A percentile compares a stretch with the other conserved stretches of the same genome.
Evolutionary conservation across 495 filamentous ascomycete species (phyloP).

Genomic region (Clohesyomyces aquaticus): DNA sequence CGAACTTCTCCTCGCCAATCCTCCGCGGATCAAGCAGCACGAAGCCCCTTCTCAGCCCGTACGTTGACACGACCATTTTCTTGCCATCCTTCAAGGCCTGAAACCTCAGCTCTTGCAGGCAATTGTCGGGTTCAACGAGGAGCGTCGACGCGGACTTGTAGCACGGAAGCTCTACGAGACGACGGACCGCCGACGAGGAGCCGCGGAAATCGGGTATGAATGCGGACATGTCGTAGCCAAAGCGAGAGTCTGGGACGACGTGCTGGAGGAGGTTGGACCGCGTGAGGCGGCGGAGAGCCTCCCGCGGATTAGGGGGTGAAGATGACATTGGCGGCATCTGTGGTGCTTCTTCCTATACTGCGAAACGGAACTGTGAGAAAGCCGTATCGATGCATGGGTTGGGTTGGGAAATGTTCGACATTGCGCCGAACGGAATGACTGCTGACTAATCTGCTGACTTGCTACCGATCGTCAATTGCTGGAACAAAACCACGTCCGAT

Average conservation of each 20-base stretch:
- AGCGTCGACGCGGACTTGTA: slow-evolving; percentile 19
- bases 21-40: slow-evolving; percentile 24
- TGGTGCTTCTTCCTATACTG: too few relatives aligned
- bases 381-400: too few relatives aligned
- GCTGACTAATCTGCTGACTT: too few relatives aligned
- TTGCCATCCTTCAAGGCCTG: slow-evolving; percentile 28
- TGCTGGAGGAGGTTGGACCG: slow-evolving; percentile 13
- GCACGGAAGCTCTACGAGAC: slow-evolving; percentile 3
- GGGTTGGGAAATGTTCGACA: too few relatives aligned
- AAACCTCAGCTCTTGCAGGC: slow-evolving; percentile 20
- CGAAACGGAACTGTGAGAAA: too few relatives aligned
- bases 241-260: slow-evolving; percentile 30
- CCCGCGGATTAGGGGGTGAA: neutral
- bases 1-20: slow-evolving; percentile 11
- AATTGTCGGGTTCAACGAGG: slow-evolving; percentile 25
- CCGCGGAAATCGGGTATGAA: slow-evolving; percentile 28
- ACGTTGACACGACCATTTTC: slow-evolving; percentile 18
- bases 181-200: slow-evolving; percentile 18
- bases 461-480: too few relatives aligned
- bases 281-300: neutral
- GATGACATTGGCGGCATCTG: too few relatives aligned
- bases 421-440: too few relatives aligned
- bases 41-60: slow-evolving; percentile 28
- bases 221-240: slow-evolving; percentile 20
- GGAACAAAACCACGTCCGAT: too few relatives aligned